Conservation (phyloP, 352 stramenopile species). For the Phytophthora ramorum region DNA sequence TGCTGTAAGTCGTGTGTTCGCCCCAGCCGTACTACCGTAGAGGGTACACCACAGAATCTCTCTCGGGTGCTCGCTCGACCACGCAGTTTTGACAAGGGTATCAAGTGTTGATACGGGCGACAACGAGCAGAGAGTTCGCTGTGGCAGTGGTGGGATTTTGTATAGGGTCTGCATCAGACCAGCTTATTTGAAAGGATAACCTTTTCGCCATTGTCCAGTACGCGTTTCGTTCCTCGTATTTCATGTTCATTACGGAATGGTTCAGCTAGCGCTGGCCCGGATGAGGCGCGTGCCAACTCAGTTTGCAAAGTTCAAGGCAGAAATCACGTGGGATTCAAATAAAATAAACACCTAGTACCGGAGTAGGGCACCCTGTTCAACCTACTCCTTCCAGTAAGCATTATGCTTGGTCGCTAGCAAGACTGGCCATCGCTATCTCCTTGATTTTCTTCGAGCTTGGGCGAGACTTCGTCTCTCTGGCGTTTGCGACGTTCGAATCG, state of each 20-base stretch:
- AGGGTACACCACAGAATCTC: constrained; percentile 18
- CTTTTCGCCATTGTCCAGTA: constrained; percentile 8
- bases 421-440: constrained; percentile 25
- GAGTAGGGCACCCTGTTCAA: constrained; percentile 4
- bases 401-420: constrained; percentile 32
- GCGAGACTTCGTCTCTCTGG: constrained; percentile 25
- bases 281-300: constrained; percentile 10
- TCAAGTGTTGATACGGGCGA: constrained; percentile 35
- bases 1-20: constrained; percentile 36
- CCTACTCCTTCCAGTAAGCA: constrained; percentile 19
- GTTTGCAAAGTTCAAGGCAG: constrained; percentile 10
- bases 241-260: constrained; percentile 11
- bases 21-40: constrained; percentile 17
- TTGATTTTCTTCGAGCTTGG: constrained; percentile 35
- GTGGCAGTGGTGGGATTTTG: constrained; percentile 23
- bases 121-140: constrained; percentile 9
- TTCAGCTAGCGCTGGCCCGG: neutral
- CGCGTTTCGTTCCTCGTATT: neutral
- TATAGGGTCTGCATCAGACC: constrained; percentile 29
- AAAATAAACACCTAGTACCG: constrained; percentile 33
- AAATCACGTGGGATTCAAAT: constrained; percentile 29
- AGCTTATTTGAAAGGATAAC: constrained; percentile 24
- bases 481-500: constrained; percentile 13
- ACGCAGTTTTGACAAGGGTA: constrained; percentile 37
- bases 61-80: constrained; percentile 23